Evolutionary conservation across 2,329 filamentous ascomycete genomes (phyloP), one percentile per base, ranked within the genome.

Genomic region (Beauveria pseudobassiana): DNA sequence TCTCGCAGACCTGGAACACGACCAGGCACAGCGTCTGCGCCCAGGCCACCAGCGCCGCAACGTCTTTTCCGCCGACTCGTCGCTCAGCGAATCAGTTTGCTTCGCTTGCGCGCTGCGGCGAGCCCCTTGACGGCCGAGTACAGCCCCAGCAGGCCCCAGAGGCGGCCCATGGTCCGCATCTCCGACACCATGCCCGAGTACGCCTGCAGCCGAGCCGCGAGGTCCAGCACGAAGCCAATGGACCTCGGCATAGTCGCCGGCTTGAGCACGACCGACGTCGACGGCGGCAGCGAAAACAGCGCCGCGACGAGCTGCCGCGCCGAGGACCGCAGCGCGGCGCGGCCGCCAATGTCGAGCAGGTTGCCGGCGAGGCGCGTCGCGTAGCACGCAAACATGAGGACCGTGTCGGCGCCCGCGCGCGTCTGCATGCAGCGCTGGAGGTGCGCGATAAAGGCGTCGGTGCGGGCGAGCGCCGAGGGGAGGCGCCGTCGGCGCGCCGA

Each of bases 1-100:
- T 97, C 78, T 99, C 95, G 46, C 93, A 80, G 1, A 84, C 76
- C 75, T 97, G 92, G 77, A 89, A 96, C 10, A 78, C 71, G 10
- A 88, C 75, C 72, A 89, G 89, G 12, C 85, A 80, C 12, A 80
- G 65, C 22, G 96, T 83, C 73, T 95, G 89, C 7, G 82, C 77
- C 73, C 86, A 87, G 24, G 84, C 83, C 51, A 96, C 76, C 40
- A 72, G 66, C 9, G 71, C 71, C 64, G 78, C 79, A 62, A 69
- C 12, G 64, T 63, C 3, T 68, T 64, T 75, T 79, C 65, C 40
- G 65, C 67, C 12, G 67, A 64, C 43, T 69, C 66, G 75, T 78
- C 65, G n/a, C 57, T 60, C 18, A 60, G 26, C 80, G 75, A 5
- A 22, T 51, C 49, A 3, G n/a, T 51, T 76, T 64, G 64, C 59